Percentiles rank a stretch among this genome's conserved stretches.
phyloP scores from a whole-genome alignment of 495 filamentous ascomycete genomes.

The Lasiosphaeriaceae sp. region DNA sequence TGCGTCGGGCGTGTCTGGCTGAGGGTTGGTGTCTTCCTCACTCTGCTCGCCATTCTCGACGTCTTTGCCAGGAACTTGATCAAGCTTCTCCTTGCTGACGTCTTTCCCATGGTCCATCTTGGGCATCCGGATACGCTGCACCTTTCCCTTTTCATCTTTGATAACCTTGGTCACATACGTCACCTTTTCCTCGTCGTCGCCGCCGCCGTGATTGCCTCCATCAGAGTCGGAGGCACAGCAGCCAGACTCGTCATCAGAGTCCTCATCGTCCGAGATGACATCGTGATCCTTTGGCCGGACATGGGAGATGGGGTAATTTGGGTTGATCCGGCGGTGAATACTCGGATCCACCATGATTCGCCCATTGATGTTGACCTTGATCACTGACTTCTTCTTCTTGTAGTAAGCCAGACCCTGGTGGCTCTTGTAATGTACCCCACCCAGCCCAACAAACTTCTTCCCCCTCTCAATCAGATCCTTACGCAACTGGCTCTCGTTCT shows the following conservation, averaged over 20 bases:
- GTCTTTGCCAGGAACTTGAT: constrained; percentile 54
- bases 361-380: constrained; percentile 87
- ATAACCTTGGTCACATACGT: constrained; percentile 60
- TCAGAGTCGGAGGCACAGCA: constrained; percentile 41
- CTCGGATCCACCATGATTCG: constrained; percentile 89
- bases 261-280: constrained; percentile 55
- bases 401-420: constrained; percentile 80
- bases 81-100: constrained; percentile 58
- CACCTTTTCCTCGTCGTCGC: constrained; percentile 51
- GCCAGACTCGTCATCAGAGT: constrained; percentile 53
- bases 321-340: constrained; percentile 81
- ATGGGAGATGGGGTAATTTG: constrained; percentile 79
- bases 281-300: constrained; percentile 76
- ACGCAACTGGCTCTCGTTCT: constrained; percentile 61
- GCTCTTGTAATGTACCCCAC: constrained; percentile 81
- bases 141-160: constrained; percentile 58
- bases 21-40: constrained; percentile 37
- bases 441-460: constrained; percentile 74
- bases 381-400: constrained; percentile 74
- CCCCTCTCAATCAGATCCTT: constrained; percentile 75
- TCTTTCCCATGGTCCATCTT: constrained; percentile 47
- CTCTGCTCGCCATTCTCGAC: constrained; percentile 26
- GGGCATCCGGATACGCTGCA: constrained; percentile 46
- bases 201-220: constrained; percentile 23
- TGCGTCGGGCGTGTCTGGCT: constrained; percentile 26